These are phyloP conservation scores for Murraya paniculata DNA, from an alignment of 345 rosid species.

Conservation along the genomic window DNA sequence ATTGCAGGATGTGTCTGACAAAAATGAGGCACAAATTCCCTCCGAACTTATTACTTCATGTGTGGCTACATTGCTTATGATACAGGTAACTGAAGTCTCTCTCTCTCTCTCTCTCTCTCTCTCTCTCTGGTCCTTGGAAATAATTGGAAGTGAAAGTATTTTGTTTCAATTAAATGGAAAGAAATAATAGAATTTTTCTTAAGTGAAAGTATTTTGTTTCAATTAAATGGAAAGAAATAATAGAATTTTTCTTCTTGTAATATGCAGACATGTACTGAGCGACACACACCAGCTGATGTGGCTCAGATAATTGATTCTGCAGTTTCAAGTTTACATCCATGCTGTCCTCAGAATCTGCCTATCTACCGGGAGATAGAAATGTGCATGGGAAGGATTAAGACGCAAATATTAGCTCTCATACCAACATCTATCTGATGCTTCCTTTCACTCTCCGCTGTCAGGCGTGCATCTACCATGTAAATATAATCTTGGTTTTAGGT, in stretches of 20 bases:
- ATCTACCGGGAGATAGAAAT: conserved; percentile 82
- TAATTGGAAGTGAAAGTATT: background rate
- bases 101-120: background rate
- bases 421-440: conserved; percentile 48
- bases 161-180: background rate
- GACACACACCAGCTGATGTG: conserved; percentile 90
- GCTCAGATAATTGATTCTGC: conserved; percentile 90
- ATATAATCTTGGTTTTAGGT: conserved; percentile 18
- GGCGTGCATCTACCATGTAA: conserved; percentile 1
- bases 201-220: background rate
- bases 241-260: background rate
- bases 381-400: conserved; percentile 95
- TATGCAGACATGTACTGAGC: conserved; percentile 79
- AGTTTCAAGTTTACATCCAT: conserved; percentile 74
- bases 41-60: conserved; percentile 80
- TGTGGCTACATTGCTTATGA: conserved; percentile 80
- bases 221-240: background rate
- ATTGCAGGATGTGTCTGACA: conserved; percentile 38
- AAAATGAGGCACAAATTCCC: conserved; percentile 53
- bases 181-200: too few relatives aligned
- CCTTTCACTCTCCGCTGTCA: background rate
- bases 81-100: conserved; percentile 54
- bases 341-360: conserved; percentile 72
- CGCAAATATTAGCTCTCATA: conserved; percentile 82
- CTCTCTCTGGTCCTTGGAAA: background rate